Evolutionary conservation across 2,329 filamentous ascomycete genomes (phyloP).

Genomic region (Massarina eburnea): DNA sequence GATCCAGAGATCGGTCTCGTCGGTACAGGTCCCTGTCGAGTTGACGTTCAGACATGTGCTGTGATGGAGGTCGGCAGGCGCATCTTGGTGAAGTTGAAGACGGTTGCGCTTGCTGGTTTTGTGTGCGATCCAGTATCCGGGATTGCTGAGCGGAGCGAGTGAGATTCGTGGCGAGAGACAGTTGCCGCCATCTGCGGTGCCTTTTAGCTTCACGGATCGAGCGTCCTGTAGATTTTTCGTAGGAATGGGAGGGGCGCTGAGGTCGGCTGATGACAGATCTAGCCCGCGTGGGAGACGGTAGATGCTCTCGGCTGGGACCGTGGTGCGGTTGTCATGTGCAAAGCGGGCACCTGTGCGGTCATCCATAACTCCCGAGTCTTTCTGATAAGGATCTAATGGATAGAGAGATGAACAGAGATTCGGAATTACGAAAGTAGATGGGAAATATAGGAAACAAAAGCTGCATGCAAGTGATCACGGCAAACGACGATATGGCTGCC

Average conservation of each 20-base stretch:
- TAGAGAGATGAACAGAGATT: neutral
- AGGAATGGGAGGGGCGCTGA: slow-evolving; percentile 11
- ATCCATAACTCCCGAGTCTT: slow-evolving; percentile 19
- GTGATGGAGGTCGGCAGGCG: slow-evolving; percentile 18
- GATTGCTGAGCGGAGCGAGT: slow-evolving; percentile 5
- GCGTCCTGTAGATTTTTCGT: slow-evolving; percentile 7
- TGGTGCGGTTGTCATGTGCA: slow-evolving; percentile 21
- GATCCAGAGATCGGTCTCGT: slow-evolving; percentile 34
- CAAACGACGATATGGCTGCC: slow-evolving; percentile 31
- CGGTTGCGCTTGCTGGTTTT: slow-evolving; percentile 11
- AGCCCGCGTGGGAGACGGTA: slow-evolving; percentile 20
- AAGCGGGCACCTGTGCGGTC: slow-evolving; percentile 11
- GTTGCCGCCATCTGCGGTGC: slow-evolving; percentile 3
- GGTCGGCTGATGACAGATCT: slow-evolving; percentile 12
- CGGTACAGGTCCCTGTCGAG: slow-evolving; percentile 4
- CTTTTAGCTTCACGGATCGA: slow-evolving; percentile 12
- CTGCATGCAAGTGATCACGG: slow-evolving; percentile 17
- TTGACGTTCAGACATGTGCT: slow-evolving; percentile 28
- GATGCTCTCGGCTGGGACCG: slow-evolving; percentile 18
- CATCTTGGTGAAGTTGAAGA: slow-evolving; percentile 11
- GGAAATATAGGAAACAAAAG: slow-evolving; percentile 7
- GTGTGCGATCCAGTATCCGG: slow-evolving; percentile 17
- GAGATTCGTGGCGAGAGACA: slow-evolving; percentile 6
- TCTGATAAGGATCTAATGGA: neutral
- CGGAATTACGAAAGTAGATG: slow-evolving; percentile 1